These are phyloP conservation scores for Takashimella koratensis DNA, from an alignment of 1,284 basidiomycete genomes.

Conservation along the genomic window DNA sequence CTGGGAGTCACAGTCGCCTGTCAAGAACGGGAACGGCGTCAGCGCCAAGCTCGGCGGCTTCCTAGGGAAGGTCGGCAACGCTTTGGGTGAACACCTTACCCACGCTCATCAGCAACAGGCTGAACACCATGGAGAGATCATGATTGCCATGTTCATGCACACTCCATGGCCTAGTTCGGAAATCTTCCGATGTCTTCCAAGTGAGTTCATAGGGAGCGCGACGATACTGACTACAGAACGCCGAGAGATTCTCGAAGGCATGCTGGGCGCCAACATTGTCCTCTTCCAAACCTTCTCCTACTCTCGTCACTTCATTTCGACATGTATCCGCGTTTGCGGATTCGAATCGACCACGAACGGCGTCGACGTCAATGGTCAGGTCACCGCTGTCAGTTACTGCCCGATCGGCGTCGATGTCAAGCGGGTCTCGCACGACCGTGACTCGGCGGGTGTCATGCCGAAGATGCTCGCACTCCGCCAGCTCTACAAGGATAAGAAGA, in stretches of 20 bases:
- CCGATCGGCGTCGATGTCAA: constrained; percentile 97
- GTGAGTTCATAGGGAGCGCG: constrained; percentile 51
- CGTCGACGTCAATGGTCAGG: constrained; percentile 85
- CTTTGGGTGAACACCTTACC: constrained; percentile 25
- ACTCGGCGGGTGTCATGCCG: constrained; percentile 75
- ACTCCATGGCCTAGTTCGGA: constrained; percentile 97
- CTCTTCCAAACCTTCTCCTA: constrained; percentile 99
- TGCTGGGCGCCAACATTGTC: constrained; percentile 94
- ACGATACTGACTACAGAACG: constrained; percentile 54
- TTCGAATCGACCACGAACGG: constrained; percentile 81
- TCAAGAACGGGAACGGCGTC: constrained; percentile 13
- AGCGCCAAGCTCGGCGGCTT: constrained; percentile 20
- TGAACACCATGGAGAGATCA: constrained; percentile 35
- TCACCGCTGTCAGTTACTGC: constrained; percentile 81
- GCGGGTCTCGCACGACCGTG: constrained; percentile 75
- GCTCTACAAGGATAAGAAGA: constrained; percentile 95
- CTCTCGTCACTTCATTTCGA: constrained; percentile 89
- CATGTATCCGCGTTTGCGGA: constrained; percentile 92
- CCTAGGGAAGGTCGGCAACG: constrained; percentile 28
- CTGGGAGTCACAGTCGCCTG: constrained; percentile 22
- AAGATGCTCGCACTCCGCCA: constrained; percentile 80
- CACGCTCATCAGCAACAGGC: background rate
- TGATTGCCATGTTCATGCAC: constrained; percentile 91
- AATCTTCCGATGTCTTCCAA: constrained; percentile 88
- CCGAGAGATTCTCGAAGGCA: constrained; percentile 92